Evolutionary conservation across 352 stramenopile genomes (phyloP).

Genomic region (Phytophthora vignae): DNA sequence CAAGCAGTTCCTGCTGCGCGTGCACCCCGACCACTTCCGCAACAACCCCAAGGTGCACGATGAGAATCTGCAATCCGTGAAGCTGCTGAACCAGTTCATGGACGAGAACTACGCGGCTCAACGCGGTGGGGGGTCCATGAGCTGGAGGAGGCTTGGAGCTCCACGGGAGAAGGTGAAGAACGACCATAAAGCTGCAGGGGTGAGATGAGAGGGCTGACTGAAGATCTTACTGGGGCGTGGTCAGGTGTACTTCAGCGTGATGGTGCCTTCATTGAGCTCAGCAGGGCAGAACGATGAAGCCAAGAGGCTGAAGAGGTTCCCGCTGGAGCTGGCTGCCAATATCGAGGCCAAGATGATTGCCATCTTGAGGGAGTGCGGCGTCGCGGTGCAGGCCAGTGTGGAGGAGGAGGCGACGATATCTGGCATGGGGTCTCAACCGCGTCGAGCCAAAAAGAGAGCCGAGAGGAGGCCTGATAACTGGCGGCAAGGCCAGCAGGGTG

Average conservation of each 20-base stretch:
- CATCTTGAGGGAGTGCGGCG: slow-evolving; percentile 63
- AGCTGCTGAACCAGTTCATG: slow-evolving; percentile 80
- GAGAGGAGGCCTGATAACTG: slow-evolving; percentile 17
- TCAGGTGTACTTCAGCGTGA: slow-evolving; percentile 50
- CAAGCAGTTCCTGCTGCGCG: slow-evolving; percentile 79
- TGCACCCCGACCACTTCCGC: slow-evolving; percentile 76
- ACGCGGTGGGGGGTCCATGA: slow-evolving; percentile 9
- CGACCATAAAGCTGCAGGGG: neutral
- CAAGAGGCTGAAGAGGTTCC: slow-evolving; percentile 55
- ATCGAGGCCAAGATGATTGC: slow-evolving; percentile 60
- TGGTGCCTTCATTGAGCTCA: slow-evolving; percentile 26
- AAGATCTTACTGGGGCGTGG: slow-evolving; percentile 2
- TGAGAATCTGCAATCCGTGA: slow-evolving; percentile 74
- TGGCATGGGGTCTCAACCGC: slow-evolving; percentile 4
- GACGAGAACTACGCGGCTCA: slow-evolving; percentile 51
- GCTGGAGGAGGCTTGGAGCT: slow-evolving; percentile 12
- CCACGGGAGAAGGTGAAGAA: slow-evolving; percentile 26
- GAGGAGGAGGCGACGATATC: slow-evolving; percentile 4
- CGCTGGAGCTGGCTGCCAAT: slow-evolving; percentile 48
- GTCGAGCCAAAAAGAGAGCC: slow-evolving; percentile 11
- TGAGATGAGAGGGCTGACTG: neutral
- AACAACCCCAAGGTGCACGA: slow-evolving; percentile 64
- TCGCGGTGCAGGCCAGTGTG: slow-evolving; percentile 27
- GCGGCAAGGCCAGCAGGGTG: slow-evolving; percentile 9
- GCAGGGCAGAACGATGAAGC: neutral